A percentile compares a stretch with the other conserved stretches of the same genome.
Evolutionary conservation across 2,329 filamentous ascomycete species (phyloP).

Genomic region (Cytospora chrysosperma): DNA sequence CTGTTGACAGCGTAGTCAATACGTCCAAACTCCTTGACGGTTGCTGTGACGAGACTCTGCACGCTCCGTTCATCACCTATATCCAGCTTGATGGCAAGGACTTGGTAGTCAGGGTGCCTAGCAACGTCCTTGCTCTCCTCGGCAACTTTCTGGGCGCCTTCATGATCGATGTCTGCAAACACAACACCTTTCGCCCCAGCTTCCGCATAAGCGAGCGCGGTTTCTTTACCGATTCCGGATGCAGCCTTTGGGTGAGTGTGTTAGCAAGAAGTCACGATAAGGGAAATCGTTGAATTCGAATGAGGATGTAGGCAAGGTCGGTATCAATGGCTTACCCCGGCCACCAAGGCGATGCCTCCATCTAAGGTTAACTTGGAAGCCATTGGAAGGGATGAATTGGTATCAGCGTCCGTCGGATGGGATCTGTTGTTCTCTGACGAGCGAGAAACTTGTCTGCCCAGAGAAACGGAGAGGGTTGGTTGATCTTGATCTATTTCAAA

Average conservation of each 20-base stretch:
- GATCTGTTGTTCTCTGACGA: not conserved
- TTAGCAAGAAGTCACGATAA: not conserved
- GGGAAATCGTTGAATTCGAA: not conserved
- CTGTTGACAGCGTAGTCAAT: constrained; percentile 17
- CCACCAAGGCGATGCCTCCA: constrained; percentile 11
- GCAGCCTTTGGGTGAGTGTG: not conserved
- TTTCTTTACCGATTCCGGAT: constrained; percentile 15
- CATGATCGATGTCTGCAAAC: constrained; percentile 13
- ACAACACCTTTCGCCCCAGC: constrained; percentile 10
- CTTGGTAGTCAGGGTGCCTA: not conserved
- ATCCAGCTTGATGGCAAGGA: not conserved
- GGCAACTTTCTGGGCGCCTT: constrained; percentile 1
- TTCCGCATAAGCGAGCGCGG: constrained; percentile 10
- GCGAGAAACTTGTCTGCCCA: not conserved
- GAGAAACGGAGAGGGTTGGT: not conserved
- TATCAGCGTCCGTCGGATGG: not conserved
- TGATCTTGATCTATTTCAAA: not conserved
- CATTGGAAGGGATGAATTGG: not conserved
- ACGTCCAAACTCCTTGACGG: constrained; percentile 1
- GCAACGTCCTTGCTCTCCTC: constrained; percentile 7
- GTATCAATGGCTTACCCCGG: not conserved
- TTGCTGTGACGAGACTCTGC: not conserved
- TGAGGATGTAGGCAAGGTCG: not conserved
- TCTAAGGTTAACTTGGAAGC: not conserved
- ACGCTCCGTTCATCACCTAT: constrained; percentile 1